A percentile compares a stretch with the other conserved stretches of the same genome.
Conservation (phyloP, 139 green algal species). For the Axilococcus clingmanii region DNA sequence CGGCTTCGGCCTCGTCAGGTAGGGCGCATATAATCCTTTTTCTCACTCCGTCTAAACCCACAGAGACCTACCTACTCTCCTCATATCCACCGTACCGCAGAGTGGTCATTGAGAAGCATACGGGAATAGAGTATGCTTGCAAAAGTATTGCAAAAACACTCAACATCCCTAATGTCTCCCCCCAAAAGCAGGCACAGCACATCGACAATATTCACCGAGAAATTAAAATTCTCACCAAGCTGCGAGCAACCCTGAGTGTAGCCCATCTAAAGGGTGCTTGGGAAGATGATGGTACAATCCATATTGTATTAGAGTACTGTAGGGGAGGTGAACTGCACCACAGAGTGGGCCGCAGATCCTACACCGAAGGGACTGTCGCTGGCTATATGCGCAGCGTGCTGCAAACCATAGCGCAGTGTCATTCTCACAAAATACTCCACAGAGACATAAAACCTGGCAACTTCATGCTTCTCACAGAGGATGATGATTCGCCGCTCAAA, state of each 20-base stretch:
- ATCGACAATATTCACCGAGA: slow-evolving; percentile 68
- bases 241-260: slow-evolving; percentile 71
- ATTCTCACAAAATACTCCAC: slow-evolving; percentile 58
- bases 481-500: slow-evolving; percentile 61
- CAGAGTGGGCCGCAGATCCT: slow-evolving; percentile 49
- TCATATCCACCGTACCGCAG: slow-evolving; percentile 8
- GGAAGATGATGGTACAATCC: slow-evolving; percentile 65
- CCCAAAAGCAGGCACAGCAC: slow-evolving; percentile 54
- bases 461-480: slow-evolving; percentile 78
- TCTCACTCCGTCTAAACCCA: neutral
- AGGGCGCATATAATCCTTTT: slow-evolving; percentile 15
- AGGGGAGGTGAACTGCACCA: slow-evolving; percentile 71
- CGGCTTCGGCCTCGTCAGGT: slow-evolving; percentile 72
- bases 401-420: slow-evolving; percentile 34
- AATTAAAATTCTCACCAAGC: slow-evolving; percentile 44
- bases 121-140: slow-evolving; percentile 60
- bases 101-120: slow-evolving; percentile 32
- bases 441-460: slow-evolving; percentile 81
- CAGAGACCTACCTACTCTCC: neutral
- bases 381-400: slow-evolving; percentile 36
- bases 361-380: slow-evolving; percentile 67
- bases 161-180: slow-evolving; percentile 47
- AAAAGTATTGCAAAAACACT: slow-evolving; percentile 70
- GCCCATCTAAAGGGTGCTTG: slow-evolving; percentile 60
- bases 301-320: slow-evolving; percentile 87